Evolutionary conservation across 768 basidiomycete species (phyloP).

Genomic region (Tylopilus intermedius): DNA sequence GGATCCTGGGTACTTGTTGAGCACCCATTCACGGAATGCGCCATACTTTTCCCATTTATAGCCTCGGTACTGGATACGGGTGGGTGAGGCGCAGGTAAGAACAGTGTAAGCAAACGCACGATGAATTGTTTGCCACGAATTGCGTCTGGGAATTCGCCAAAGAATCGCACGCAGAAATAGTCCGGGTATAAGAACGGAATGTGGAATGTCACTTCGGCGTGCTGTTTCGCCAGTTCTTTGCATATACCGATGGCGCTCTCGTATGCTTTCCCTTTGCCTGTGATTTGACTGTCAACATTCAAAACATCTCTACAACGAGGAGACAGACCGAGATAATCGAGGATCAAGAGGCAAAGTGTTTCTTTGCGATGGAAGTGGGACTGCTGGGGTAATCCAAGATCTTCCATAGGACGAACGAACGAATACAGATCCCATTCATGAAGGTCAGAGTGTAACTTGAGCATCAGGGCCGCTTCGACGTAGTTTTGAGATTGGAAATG

Average conservation of each 20-base stretch:
- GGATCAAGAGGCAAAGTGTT: constrained; percentile 81
- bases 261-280: constrained; percentile 96
- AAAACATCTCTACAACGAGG: background rate
- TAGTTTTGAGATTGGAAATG: constrained; percentile 86
- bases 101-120: constrained; percentile 38
- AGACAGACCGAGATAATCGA: constrained; percentile 80
- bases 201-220: constrained; percentile 77
- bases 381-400: constrained; percentile 84
- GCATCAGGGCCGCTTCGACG: constrained; percentile 87
- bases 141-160: constrained; percentile 83
- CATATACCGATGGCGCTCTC: constrained; percentile 91
- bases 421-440: constrained; percentile 84
- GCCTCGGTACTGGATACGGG: constrained; percentile 69
- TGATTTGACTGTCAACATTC: constrained; percentile 1
- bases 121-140: constrained; percentile 89
- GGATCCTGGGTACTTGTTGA: constrained; percentile 84
- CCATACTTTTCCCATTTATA: constrained; percentile 93
- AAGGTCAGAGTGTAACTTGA: constrained; percentile 90
- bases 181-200: constrained; percentile 54
- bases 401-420: constrained; percentile 84
- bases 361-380: constrained; percentile 94
- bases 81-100: background rate
- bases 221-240: constrained; percentile 85
- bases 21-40: constrained; percentile 85
- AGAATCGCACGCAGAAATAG: constrained; percentile 92